Evolutionary conservation across 352 stramenopile species (phyloP).

Genomic region (Globisporangium cystogenes): DNA sequence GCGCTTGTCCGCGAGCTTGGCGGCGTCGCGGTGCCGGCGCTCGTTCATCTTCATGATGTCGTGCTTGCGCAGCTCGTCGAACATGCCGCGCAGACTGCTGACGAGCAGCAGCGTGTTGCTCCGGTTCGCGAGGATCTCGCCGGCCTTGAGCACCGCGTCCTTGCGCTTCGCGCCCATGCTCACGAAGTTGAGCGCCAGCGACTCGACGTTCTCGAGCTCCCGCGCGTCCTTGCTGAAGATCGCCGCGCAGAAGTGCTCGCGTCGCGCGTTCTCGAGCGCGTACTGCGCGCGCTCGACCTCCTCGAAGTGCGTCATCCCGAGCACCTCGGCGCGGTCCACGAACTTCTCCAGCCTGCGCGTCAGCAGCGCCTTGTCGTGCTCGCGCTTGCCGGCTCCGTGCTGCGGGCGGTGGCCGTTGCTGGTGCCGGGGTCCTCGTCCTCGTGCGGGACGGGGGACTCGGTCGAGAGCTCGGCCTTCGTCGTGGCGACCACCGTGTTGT

Average conservation of each 20-base stretch:
- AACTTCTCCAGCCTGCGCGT: conserved; percentile 51
- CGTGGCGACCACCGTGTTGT: conserved; percentile 19
- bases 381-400: not conserved
- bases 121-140: conserved; percentile 72
- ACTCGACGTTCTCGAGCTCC: conserved; percentile 53
- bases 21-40: conserved; percentile 44
- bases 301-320: conserved; percentile 66
- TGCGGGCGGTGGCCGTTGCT: not conserved
- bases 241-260: conserved; percentile 55
- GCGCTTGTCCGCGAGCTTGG: conserved; percentile 52
- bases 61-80: conserved; percentile 65
- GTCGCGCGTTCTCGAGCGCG: conserved; percentile 55
- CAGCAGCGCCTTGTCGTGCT: conserved; percentile 17
- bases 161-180: conserved; percentile 53
- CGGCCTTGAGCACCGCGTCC: conserved; percentile 64
- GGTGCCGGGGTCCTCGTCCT: not conserved
- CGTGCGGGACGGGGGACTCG: not conserved
- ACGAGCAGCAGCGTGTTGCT: conserved; percentile 80
- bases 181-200: conserved; percentile 57
- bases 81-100: conserved; percentile 52
- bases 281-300: conserved; percentile 71
- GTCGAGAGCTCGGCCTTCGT: not conserved
- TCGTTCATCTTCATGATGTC: conserved; percentile 80
- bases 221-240: conserved; percentile 56
- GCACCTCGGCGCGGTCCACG: conserved; percentile 58